These are phyloP conservation scores for Seiridium cupressi DNA, from an alignment of 2,329 filamentous ascomycete species.

Conservation along the genomic window DNA sequence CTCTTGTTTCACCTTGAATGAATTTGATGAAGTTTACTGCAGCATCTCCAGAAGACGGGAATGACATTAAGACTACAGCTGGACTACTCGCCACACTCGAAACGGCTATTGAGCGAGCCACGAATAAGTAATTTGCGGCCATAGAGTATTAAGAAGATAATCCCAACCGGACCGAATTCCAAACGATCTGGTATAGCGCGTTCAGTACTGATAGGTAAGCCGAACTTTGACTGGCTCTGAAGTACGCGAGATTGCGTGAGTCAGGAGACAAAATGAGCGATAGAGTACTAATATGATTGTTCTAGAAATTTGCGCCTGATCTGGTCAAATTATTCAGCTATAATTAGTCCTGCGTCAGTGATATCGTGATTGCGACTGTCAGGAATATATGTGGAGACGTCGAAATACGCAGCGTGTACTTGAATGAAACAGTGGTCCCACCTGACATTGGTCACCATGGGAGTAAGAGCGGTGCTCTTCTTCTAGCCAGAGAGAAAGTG, in stretches of 20 bases:
- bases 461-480: not conserved
- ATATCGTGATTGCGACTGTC: not conserved
- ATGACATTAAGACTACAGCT: not conserved
- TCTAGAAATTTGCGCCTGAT: conserved; percentile 7
- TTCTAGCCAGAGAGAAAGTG: too few relatives aligned
- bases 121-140: not conserved
- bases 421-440: not conserved
- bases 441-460: conserved; percentile 3
- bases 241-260: not conserved
- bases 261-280: not conserved
- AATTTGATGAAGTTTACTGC: too few relatives aligned
- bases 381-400: conserved; percentile 2
- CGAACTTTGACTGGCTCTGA: not conserved
- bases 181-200: not conserved
- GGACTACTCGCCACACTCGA: conserved; percentile 3
- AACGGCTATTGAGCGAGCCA: conserved; percentile 1
- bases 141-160: conserved; percentile 4
- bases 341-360: not conserved
- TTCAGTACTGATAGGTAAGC: conserved; percentile 9
- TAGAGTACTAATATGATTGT: not conserved
- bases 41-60: too few relatives aligned
- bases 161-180: conserved; percentile 1
- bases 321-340: conserved; percentile 1
- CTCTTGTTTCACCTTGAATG: too few relatives aligned
- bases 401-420: conserved; percentile 3